A percentile compares a stretch with the other conserved stretches of the same genome.
Evolutionary conservation across 306 rosid species (phyloP).

Genomic region (Castanopsis chinensis): DNA sequence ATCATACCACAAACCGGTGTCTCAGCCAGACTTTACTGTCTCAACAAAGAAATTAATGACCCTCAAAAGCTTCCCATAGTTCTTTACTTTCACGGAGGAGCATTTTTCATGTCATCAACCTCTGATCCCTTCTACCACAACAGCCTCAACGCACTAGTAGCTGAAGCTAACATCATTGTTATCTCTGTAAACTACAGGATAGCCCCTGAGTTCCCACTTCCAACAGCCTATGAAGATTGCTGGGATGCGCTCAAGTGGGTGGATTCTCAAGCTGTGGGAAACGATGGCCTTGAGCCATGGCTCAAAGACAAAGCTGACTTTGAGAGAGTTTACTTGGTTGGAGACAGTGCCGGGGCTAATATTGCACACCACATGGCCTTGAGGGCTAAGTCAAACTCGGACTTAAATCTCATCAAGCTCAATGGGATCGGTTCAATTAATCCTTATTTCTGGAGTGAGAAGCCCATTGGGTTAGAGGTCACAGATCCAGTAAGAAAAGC

Average conservation of each 20-base stretch:
- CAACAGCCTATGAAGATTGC: conserved; percentile 61
- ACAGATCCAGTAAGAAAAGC: conserved; percentile 38
- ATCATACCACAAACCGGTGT: conserved; percentile 50
- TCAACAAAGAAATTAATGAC: conserved; percentile 6
- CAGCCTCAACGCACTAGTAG: conserved; percentile 58
- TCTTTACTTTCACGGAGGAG: conserved; percentile 83
- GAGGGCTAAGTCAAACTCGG: conserved; percentile 6
- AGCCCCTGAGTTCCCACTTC: conserved; percentile 83
- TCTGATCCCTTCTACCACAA: conserved; percentile 71
- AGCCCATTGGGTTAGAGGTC: conserved; percentile 58
- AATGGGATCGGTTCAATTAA: conserved; percentile 53
- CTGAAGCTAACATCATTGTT: conserved; percentile 47
- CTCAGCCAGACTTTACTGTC: conserved; percentile 61
- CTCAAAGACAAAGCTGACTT: conserved; percentile 49
- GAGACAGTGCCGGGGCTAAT: conserved; percentile 87
- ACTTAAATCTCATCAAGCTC: conserved; percentile 27
- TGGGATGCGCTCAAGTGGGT: conserved; percentile 74
- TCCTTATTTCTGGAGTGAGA: conserved; percentile 86
- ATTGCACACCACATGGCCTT: conserved; percentile 63
- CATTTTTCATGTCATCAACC: conserved; percentile 57
- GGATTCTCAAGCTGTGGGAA: conserved; percentile 21
- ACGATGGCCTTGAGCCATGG: conserved; percentile 42
- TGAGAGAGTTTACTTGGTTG: conserved; percentile 51
- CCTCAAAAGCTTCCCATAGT: conserved; percentile 49
- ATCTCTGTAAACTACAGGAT: conserved; percentile 65